Evolutionary conservation across 2,329 filamentous ascomycete species (phyloP).

Genomic region (Pseudocercospora crystallina): DNA sequence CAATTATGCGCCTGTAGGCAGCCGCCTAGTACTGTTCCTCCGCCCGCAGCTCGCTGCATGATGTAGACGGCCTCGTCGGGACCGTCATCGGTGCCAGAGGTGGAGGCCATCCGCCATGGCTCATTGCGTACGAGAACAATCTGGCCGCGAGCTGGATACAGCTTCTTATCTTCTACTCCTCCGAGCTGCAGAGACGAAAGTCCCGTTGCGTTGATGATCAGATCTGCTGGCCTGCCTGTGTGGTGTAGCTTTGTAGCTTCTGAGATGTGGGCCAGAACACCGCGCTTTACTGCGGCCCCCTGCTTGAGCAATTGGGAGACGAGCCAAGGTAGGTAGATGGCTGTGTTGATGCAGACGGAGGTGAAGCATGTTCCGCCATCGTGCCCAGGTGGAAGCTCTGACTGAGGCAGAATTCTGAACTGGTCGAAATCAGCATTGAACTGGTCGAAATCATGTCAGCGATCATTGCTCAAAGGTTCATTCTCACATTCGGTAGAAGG

Average conservation of each 20-base stretch:
- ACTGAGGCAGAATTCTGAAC: constrained; percentile 35
- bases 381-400: constrained; percentile 58
- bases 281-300: constrained; percentile 59
- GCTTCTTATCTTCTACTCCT: constrained; percentile 72
- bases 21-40: constrained; percentile 83
- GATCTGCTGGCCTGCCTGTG: constrained; percentile 57
- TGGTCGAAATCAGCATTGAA: constrained; percentile 15
- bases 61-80: constrained; percentile 72
- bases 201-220: constrained; percentile 84
- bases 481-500: constrained; percentile 64
- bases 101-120: constrained; percentile 65
- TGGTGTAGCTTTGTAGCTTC: constrained; percentile 66
- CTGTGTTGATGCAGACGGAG: constrained; percentile 88
- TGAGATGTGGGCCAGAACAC: constrained; percentile 61
- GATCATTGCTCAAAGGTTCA: neutral
- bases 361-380: constrained; percentile 75
- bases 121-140: constrained; percentile 81
- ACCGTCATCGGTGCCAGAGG: constrained; percentile 72
- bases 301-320: constrained; percentile 73
- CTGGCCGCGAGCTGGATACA: constrained; percentile 79
- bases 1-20: constrained; percentile 78
- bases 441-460: constrained; percentile 19
- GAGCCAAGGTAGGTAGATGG: constrained; percentile 84
- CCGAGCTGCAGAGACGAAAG: constrained; percentile 73
- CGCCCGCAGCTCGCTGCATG: constrained; percentile 77